Percentiles rank a stretch among this genome's conserved stretches.
phyloP scores from a whole-genome alignment of 2,329 filamentous ascomycete species.

The Calycina marina region DNA sequence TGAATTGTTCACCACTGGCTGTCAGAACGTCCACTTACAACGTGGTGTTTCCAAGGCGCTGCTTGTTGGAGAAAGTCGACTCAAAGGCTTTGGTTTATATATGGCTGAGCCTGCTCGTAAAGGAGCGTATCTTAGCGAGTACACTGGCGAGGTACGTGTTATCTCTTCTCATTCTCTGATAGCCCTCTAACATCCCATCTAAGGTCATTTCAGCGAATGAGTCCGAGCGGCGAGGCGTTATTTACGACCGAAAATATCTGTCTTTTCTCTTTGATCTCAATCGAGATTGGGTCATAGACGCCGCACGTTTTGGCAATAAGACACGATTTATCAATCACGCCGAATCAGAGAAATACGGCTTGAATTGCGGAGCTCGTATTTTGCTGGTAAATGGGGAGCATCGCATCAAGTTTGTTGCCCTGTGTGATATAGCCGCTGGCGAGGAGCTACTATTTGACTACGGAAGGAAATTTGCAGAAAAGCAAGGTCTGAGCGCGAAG shows the following conservation, averaged over 20 bases:
- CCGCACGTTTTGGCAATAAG: conserved; percentile 64
- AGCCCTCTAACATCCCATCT: background rate
- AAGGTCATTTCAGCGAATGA: conserved; percentile 39
- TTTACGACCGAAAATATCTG: conserved; percentile 25
- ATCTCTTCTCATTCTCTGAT: background rate
- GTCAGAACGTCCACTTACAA: conserved; percentile 61
- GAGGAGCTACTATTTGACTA: conserved; percentile 78
- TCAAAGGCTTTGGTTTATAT: conserved; percentile 64
- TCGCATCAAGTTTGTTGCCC: conserved; percentile 60
- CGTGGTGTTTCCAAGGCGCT: conserved; percentile 50
- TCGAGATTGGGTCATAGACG: conserved; percentile 42
- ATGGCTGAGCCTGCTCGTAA: conserved; percentile 29
- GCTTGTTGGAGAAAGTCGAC: conserved; percentile 53
- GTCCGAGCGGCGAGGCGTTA: conserved; percentile 18
- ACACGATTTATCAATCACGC: conserved; percentile 76
- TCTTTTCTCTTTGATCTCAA: conserved; percentile 39
- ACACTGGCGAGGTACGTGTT: conserved; percentile 58
- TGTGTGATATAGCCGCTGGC: conserved; percentile 50
- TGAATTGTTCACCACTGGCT: conserved; percentile 40
- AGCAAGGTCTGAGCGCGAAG: conserved; percentile 33
- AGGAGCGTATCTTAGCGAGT: conserved; percentile 68
- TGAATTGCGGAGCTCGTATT: conserved; percentile 52
- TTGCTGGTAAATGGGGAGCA: conserved; percentile 62
- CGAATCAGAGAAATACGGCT: conserved; percentile 40
- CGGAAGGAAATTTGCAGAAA: conserved; percentile 50